Conservation (phyloP, 1,284 basidiomycete species). For the Cryptococcus jaspeensis region DNA sequence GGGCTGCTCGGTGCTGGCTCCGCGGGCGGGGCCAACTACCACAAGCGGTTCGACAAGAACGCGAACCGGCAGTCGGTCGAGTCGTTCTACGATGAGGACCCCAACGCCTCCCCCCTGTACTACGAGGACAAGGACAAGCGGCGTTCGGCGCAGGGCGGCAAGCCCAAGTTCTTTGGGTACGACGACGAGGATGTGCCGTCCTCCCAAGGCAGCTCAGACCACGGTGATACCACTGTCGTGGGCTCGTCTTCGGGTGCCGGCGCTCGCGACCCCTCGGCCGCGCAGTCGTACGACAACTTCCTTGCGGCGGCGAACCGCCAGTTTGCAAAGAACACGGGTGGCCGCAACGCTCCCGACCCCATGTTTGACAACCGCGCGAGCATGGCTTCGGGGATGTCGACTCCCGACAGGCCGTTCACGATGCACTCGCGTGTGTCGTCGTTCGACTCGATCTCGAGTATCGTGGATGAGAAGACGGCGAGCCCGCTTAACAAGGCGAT, state of each 20-base stretch:
- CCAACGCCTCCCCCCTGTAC: slow-evolving; percentile 40
- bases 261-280: slow-evolving; percentile 24
- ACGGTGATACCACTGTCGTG: slow-evolving; percentile 40
- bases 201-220: slow-evolving; percentile 50
- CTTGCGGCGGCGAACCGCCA: slow-evolving; percentile 76
- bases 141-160: slow-evolving; percentile 20
- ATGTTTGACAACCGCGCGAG: slow-evolving; percentile 62
- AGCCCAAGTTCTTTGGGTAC: slow-evolving; percentile 57
- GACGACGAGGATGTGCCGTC: slow-evolving; percentile 58
- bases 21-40: slow-evolving; percentile 35
- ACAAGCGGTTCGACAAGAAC: slow-evolving; percentile 45
- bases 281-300: slow-evolving; percentile 68
- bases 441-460: slow-evolving; percentile 80
- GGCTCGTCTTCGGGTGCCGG: slow-evolving; percentile 33
- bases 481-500: slow-evolving; percentile 90
- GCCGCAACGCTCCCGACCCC: slow-evolving; percentile 67
- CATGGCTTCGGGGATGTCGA: slow-evolving; percentile 28
- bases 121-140: slow-evolving; percentile 40
- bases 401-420: slow-evolving; percentile 71
- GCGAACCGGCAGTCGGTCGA: slow-evolving; percentile 45
- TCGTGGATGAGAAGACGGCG: slow-evolving; percentile 82
- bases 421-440: slow-evolving; percentile 74
- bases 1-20: slow-evolving; percentile 18
- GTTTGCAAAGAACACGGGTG: slow-evolving; percentile 71
- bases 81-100: slow-evolving; percentile 52